Percentiles rank a stretch among this genome's conserved stretches.
Conservation (phyloP, 2,329 filamentous ascomycete genomes). For the Metarhizium robertsii region DNA sequence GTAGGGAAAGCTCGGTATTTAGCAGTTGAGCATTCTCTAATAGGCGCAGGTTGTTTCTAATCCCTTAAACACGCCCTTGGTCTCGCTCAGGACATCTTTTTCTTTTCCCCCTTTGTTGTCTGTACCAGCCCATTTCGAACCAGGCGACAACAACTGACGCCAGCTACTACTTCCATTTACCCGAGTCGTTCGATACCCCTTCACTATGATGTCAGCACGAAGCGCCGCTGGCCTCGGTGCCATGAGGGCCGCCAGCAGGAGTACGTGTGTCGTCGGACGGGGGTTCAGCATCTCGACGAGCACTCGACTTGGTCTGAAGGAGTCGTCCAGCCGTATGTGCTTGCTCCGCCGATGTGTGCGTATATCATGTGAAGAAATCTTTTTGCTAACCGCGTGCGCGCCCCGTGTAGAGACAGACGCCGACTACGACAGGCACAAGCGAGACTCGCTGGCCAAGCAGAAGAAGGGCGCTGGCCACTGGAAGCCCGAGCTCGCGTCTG, state of each 20-base stretch:
- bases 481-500: slow-evolving; percentile 67
- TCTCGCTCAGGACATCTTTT: too few relatives aligned
- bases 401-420: slow-evolving; percentile 22
- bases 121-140: too few relatives aligned
- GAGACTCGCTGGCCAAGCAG: slow-evolving; percentile 55
- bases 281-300: slow-evolving; percentile 18
- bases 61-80: not conserved
- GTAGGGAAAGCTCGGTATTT: not conserved
- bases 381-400: too few relatives aligned
- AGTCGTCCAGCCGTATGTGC: slow-evolving; percentile 25
- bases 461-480: slow-evolving; percentile 62
- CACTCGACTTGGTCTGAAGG: slow-evolving; percentile 23
- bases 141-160: too few relatives aligned
- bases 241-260: slow-evolving; percentile 13
- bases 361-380: too few relatives aligned
- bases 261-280: slow-evolving; percentile 13
- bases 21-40: not conserved
- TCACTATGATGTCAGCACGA: slow-evolving; percentile 2
- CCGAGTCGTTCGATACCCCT: too few relatives aligned
- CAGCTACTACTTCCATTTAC: too few relatives aligned
- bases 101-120: too few relatives aligned
- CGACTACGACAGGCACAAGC: slow-evolving; percentile 49
- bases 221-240: slow-evolving; percentile 9
- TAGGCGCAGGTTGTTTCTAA: not conserved
- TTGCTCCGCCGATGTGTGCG: too few relatives aligned